Conservation (phyloP, 2,329 filamentous ascomycete species). For the Knufia petricola region DNA sequence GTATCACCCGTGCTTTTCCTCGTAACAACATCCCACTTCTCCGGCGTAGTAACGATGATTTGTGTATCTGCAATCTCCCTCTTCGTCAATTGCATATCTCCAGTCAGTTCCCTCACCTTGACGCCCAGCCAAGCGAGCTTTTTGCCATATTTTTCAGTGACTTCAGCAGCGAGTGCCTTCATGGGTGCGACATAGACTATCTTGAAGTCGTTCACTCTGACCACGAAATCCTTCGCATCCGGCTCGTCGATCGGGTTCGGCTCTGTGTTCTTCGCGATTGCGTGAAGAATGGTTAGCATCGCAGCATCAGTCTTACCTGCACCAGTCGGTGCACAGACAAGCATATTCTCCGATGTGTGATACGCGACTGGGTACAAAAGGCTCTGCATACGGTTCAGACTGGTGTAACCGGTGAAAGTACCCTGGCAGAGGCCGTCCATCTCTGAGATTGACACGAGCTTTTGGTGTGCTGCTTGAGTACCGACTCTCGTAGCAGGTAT, state of each 20-base stretch:
- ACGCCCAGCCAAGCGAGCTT: constrained; percentile 89
- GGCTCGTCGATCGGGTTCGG: constrained; percentile 71
- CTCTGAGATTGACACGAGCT: constrained; percentile 66
- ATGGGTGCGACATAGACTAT: constrained; percentile 98
- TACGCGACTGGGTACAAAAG: constrained; percentile 92
- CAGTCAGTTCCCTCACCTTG: constrained; percentile 84
- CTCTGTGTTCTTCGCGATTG: constrained; percentile 71
- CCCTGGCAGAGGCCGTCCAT: constrained; percentile 80
- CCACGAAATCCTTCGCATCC: constrained; percentile 65
- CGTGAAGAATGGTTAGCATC: constrained; percentile 90
- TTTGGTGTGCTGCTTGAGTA: constrained; percentile 60
- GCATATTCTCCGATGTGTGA: constrained; percentile 94
- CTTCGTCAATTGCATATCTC: constrained; percentile 98
- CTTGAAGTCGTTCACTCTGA: constrained; percentile 85
- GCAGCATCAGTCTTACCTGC: constrained; percentile 98
- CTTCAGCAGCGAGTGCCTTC: constrained; percentile 94
- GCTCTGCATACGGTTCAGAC: constrained; percentile 96
- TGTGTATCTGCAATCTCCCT: constrained; percentile 91
- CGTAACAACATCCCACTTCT: constrained; percentile 99
- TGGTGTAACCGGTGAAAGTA: constrained; percentile 92
- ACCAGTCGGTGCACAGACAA: constrained; percentile 95
- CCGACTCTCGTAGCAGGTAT: constrained; percentile 78
- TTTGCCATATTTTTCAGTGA: constrained; percentile 88
- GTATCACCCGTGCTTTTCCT: constrained; percentile 95
- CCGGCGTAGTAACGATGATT: constrained; percentile 95